Base-by-base conservation (phyloP, 1,284 basidiomycete species). In the Heliocybe sulcata region DNA sequence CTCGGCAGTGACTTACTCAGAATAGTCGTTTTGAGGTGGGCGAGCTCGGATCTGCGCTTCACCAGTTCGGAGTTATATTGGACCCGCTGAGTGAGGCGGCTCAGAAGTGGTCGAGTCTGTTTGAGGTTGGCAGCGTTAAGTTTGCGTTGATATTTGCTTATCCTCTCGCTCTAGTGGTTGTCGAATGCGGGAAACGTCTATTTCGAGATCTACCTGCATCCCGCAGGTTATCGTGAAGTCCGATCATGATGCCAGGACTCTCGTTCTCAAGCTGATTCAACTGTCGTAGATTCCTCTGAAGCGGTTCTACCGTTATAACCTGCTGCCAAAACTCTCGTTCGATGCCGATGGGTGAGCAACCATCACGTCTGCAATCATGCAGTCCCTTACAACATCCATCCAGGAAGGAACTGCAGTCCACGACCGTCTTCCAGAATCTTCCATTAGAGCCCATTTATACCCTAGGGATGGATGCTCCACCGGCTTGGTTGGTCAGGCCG, bases 401-500 rank as follows among this genome's bases (percentile, higher is more conserved):
- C 55, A 89, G 87, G 8, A 65, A 76, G 35, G 83, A 87, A 63
- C 61, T 79, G n/a, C 69, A 72, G 0, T 70, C 81, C 0, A 67
- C 74, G 35, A 77, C 79, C 0, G 64, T 70, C 54, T 78, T 90
- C 65, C 72, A 74, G 26, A 76, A 75, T 56, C 72, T 88, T 51
- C 77, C 88, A 29, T 65, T 76, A 45, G 79, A 85, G 59, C 79
- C 94, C 0, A 92, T 99, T 57, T 91, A 96, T 61, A 99, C 96
- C 0, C 79, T 99, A 9, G 85, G 84, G 2, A 87, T 98, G 80
- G 94, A 98, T 55, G 86, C 93, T 1, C 91, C 92, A 2, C 79
- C 85, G 1, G 83, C 94, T 0, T 98, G 96, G 94, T 81, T 98
- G 19, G 92, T 94, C 14, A 89, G 93, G 51, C 94, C 96, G 0